These are phyloP conservation scores for Lagenaria siceraria DNA, from an alignment of 306 rosid genomes.

Conservation along the genomic window DNA sequence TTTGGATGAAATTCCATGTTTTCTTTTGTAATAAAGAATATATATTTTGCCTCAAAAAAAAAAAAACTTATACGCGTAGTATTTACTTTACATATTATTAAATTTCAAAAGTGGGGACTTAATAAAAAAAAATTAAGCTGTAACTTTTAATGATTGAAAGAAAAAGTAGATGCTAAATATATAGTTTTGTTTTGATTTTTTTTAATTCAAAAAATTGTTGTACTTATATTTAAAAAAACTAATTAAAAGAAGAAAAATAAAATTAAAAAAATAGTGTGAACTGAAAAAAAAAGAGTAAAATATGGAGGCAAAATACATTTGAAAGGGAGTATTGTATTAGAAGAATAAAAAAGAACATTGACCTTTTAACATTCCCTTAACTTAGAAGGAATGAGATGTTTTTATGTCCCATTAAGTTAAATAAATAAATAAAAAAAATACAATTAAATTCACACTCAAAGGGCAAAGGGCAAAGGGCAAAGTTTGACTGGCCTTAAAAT, in stretches of 20 bases:
- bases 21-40: background rate
- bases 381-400: background rate
- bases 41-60: background rate
- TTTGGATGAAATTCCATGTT: background rate
- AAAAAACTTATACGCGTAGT: background rate
- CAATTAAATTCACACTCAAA: background rate
- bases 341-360: background rate
- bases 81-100: background rate
- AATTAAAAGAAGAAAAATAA: too few relatives aligned
- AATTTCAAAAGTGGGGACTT: background rate
- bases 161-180: background rate
- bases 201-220: too few relatives aligned
- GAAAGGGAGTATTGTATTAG: background rate
- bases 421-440: background rate
- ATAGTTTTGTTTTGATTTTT: too few relatives aligned
- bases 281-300: background rate
- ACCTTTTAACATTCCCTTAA: background rate
- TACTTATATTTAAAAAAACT: too few relatives aligned
- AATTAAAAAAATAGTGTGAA: background rate
- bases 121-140: background rate
- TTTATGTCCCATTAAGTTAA: background rate
- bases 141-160: background rate
- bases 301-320: background rate
- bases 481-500: background rate
- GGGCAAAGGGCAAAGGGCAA: background rate